Evolutionary conservation across 208 protist genomes (phyloP), one percentile per base, ranked within the genome.

Genomic region (Trypanosoma avium): DNA sequence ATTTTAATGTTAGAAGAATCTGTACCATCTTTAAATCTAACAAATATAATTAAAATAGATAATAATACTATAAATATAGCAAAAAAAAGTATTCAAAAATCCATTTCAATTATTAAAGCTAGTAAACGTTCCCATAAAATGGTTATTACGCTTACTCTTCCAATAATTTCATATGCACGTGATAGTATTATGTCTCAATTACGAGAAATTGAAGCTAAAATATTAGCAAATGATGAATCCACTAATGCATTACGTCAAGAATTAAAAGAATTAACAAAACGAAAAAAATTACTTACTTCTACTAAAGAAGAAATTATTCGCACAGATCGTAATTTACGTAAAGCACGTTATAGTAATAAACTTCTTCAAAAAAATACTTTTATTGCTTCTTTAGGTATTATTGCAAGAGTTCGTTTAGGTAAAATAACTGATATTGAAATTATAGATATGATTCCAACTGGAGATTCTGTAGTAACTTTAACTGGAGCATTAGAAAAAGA

Each of bases 201-300:
- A 10, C 36, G 24, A 3, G 33, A 43, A 0, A 45, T 73, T 3
- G 55, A 74, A 21, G 29, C 43, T 10, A 59, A 60, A 13, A 77
- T 92, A 22, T 46, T 70, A 21, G 24, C 4, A 33, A 92, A 92
- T 59, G 85, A 92, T 70, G 81, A 88, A 38, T 76, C 85, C 0
- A 88, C 85, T 1, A 77, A 75, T 21, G 69, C 65, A 13, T 71
- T 79, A 58, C 82, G 79, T 29, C 42, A 52, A 54, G 73, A 86
- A 36, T 59, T 88, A 65, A 86, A 83, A 43, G 69, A 69, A 45
- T 73, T 79, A 32, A 61, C 73, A 1, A 75, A 75, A 53, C 46
- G 43, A 26, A 75, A 74, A 55, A 70, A 70, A 15, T 43, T 40
- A 21, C 56, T 88, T 26, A 69, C 56, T 36, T 50, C 70, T 27